Evolutionary conservation across 2,329 filamentous ascomycete genomes (phyloP), one percentile per base, ranked within the genome.

Genomic region (Diplodia seriata): DNA sequence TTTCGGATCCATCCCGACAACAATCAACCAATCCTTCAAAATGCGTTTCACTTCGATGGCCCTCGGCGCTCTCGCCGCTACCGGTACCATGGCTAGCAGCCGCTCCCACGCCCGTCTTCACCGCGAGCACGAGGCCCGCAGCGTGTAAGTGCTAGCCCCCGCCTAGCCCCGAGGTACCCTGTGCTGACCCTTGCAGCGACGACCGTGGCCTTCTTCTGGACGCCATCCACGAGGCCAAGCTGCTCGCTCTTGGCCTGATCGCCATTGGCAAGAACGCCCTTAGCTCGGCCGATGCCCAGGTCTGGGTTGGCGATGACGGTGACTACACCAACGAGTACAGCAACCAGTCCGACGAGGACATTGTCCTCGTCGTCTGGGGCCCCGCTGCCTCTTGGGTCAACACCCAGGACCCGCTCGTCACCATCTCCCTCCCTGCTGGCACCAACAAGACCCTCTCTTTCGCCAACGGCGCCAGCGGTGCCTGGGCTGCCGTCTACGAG

Each of bases 401-500:
- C 73, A 72, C 70, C 66, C 72, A 76, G 70, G 53, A 68, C 15
- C 77, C 78, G 23, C 70, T 74, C 50, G 75, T 84, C 70, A 78
- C 78, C 49, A 76, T 81, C 69, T 77, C 79, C 11, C 73, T 84
- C 63, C 75, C 78, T 54, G 63, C 72, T 5, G 79, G 79, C 68
- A 70, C 77, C 69, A 72, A 63, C 38, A 73, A 79, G 68, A 77
- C 76, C 61, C 70, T 83, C 31, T 81, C 80, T 49, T 76, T 80
- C 55, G 78, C 74, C 31, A 73, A 75, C 55, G 75, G 73, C 55
- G 73, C 79, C 6, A 76, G 79, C 23, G 78, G 80, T 36, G 81
- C 76, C n/a, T 83, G 79, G 73, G 73, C 81, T 6, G 75, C 77
- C 15, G 74, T 81, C 33, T 79, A 76, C 74, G 51, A 71, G 18